These are phyloP conservation scores for Amanita pseudoporphyria DNA, from an alignment of 768 basidiomycete genomes.

Conservation along the genomic window DNA sequence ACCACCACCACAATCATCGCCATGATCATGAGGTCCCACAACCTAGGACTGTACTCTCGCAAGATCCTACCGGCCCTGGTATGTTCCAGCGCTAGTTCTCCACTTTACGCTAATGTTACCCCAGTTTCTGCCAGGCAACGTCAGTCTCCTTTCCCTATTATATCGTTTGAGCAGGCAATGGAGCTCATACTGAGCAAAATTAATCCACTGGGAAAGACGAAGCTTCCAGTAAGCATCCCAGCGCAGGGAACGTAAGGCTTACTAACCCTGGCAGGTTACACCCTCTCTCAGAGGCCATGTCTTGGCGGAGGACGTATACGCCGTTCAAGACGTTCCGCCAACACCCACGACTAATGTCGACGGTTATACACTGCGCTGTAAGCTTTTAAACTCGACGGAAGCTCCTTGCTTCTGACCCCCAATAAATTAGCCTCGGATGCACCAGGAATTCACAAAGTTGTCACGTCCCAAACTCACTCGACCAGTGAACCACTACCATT, in stretches of 20 bases:
- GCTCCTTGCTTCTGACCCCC: not conserved
- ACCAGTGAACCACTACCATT: constrained; percentile 36
- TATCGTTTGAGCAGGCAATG: constrained; percentile 61
- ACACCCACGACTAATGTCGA: constrained; percentile 75
- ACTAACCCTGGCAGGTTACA: constrained; percentile 38
- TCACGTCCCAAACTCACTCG: constrained; percentile 45
- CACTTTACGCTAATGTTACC: not conserved
- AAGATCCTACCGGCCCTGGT: constrained; percentile 65
- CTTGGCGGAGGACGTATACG: constrained; percentile 66
- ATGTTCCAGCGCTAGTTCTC: constrained; percentile 15
- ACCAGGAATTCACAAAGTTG: constrained; percentile 57
- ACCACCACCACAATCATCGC: constrained; percentile 24
- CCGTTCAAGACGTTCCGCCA: constrained; percentile 53
- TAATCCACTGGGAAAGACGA: constrained; percentile 27
- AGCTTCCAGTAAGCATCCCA: constrained; percentile 29
- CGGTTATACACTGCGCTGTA: constrained; percentile 77
- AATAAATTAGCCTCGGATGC: constrained; percentile 43
- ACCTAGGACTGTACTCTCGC: constrained; percentile 50
- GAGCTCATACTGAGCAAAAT: constrained; percentile 41
- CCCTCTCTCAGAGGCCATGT: constrained; percentile 53
- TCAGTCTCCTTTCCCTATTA: constrained; percentile 66
- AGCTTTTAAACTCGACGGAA: constrained; percentile 11
- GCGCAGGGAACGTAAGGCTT: not conserved
- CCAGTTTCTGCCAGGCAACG: constrained; percentile 67
- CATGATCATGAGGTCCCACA: constrained; percentile 35